Evolutionary conservation across 225 moss, liverwort and hornwort genomes (phyloP).

Genomic region (Sphagnum tenellum): DNA sequence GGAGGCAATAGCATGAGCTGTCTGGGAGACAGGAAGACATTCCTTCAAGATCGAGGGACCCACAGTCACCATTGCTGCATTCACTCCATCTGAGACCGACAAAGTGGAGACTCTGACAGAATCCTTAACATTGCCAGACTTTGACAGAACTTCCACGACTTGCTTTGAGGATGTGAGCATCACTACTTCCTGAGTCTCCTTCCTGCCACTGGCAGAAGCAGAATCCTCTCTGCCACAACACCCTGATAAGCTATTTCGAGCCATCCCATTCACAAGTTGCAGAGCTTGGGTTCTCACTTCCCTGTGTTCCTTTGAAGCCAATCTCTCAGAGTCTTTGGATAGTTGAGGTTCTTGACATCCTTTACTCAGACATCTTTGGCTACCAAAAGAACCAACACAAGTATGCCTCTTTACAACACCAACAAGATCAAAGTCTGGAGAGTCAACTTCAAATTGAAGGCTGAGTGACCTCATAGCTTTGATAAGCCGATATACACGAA

Average conservation of each 20-base stretch:
- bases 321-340: conserved; percentile 32
- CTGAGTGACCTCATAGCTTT: conserved; percentile 30
- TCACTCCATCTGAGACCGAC: background rate
- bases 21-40: too few relatives aligned
- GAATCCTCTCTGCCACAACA: conserved; percentile 13
- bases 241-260: conserved; percentile 10
- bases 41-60: too few relatives aligned
- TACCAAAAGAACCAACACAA: conserved; percentile 10
- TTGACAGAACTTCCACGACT: background rate
- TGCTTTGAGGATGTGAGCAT: conserved; percentile 4
- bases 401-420: conserved; percentile 20
- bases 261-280: conserved; percentile 8
- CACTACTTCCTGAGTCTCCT: background rate
- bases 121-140: background rate
- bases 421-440: conserved; percentile 33
- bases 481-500: conserved; percentile 39
- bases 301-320: conserved; percentile 21
- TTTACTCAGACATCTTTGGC: conserved; percentile 19
- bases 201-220: background rate
- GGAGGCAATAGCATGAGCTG: too few relatives aligned
- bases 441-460: conserved; percentile 29
- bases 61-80: background rate
- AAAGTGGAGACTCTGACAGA: too few relatives aligned
- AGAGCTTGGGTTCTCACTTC: conserved; percentile 43
- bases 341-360: conserved; percentile 22